A percentile compares a stretch with the other conserved stretches of the same genome.
phyloP scores from a whole-genome alignment of 371 early-diverging fungal genomes.

The Syncephalastrum sp. region DNA sequence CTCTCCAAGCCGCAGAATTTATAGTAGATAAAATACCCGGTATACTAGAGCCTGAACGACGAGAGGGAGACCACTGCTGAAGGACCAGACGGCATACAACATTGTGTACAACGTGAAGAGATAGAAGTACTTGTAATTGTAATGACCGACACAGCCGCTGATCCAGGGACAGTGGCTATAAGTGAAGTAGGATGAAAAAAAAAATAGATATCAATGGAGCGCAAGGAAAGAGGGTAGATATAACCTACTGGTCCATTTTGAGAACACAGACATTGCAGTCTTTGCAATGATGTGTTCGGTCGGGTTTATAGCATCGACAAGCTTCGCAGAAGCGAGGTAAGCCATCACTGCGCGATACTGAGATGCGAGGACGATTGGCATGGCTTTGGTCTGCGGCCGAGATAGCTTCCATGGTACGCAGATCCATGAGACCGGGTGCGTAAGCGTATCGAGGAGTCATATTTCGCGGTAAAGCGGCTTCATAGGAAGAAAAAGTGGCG shows the following conservation, averaged over 20 bases:
- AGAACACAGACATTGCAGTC: slow-evolving; percentile 63
- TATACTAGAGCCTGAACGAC: slow-evolving; percentile 29
- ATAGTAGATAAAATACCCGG: slow-evolving; percentile 28
- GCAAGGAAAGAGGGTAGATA: too few relatives aligned
- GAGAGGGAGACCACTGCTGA: slow-evolving; percentile 37
- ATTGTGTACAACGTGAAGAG: slow-evolving; percentile 52
- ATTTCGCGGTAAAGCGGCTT: too few relatives aligned
- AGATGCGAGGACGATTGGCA: too few relatives aligned
- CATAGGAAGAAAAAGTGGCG: too few relatives aligned
- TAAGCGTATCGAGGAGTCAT: slow-evolving; percentile 25
- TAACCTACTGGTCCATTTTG: slow-evolving; percentile 65
- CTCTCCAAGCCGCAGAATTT: not conserved
- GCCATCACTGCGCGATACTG: slow-evolving; percentile 43
- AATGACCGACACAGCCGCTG: slow-evolving; percentile 58
- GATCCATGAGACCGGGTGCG: slow-evolving; percentile 28
- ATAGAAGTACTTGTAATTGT: slow-evolving; percentile 64
- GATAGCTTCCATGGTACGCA: slow-evolving; percentile 13
- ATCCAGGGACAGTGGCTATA: slow-evolving; percentile 68
- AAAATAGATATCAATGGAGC: not conserved
- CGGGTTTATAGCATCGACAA: slow-evolving; percentile 59
- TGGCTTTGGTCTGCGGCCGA: not conserved
- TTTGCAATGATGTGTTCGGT: slow-evolving; percentile 64
- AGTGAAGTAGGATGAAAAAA: slow-evolving; percentile 3
- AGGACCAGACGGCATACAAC: slow-evolving; percentile 47
- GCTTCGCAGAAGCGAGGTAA: slow-evolving; percentile 51